phyloP scores from a whole-genome alignment of 1,284 basidiomycete genomes.

The Fereydounia khargensis region DNA sequence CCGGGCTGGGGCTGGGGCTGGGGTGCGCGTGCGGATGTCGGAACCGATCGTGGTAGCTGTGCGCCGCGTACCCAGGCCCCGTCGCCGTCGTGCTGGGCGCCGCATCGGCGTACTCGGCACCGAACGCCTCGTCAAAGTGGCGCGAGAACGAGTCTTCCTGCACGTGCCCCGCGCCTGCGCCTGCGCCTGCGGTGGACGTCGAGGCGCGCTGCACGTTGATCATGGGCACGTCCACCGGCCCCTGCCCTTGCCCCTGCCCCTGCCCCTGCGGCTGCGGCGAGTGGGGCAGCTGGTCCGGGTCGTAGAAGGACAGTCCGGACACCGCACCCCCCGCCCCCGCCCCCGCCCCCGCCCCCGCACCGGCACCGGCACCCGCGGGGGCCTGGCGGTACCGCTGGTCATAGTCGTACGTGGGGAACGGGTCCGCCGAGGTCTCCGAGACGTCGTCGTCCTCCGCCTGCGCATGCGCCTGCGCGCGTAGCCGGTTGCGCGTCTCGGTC shows the following conservation, averaged over 20 bases:
- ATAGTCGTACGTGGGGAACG: conserved; percentile 19
- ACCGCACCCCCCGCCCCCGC: conserved; percentile 5
- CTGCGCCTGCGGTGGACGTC: not conserved
- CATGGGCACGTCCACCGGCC: conserved; percentile 6
- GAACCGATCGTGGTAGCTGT: conserved; percentile 26
- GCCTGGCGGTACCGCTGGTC: conserved; percentile 11
- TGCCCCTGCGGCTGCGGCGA: not conserved
- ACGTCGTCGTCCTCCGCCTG: conserved; percentile 27
- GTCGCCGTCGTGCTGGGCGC: conserved; percentile 10
- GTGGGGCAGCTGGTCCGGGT: conserved; percentile 23
- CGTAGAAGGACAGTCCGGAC: conserved; percentile 32
- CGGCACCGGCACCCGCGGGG: not conserved
- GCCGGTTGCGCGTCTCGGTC: too few species aligned
- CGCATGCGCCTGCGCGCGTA: conserved; percentile 10
- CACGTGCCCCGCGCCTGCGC: not conserved
- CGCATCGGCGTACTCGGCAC: conserved; percentile 8
- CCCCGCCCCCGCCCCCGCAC: not conserved
- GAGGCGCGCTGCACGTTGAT: conserved; percentile 13
- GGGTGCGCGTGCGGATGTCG: too few species aligned
- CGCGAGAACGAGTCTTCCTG: conserved; percentile 17
- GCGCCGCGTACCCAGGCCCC: conserved; percentile 11
- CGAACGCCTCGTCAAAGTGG: conserved; percentile 37
- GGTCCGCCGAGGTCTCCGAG: conserved; percentile 38
- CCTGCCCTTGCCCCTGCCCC: not conserved
- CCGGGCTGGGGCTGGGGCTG: too few species aligned